These are phyloP conservation scores for Mycosphaerella arachidis DNA, from an alignment of 2,329 filamentous ascomycete species.

Conservation along the genomic window DNA sequence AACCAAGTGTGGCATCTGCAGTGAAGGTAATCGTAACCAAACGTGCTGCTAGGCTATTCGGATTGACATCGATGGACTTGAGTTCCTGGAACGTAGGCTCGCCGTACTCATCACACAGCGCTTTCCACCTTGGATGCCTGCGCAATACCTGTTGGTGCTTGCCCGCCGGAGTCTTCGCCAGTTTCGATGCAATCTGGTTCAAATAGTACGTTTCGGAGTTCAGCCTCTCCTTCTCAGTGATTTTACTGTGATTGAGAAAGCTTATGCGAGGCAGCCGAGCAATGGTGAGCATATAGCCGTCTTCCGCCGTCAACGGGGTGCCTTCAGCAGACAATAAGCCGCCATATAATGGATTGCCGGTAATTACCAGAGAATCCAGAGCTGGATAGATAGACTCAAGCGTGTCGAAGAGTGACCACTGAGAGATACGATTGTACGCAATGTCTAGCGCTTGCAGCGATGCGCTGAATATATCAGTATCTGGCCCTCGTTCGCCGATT, in stretches of 20 bases:
- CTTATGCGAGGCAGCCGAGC: constrained; percentile 66
- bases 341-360: constrained; percentile 80
- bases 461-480: constrained; percentile 2
- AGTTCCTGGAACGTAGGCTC: constrained; percentile 50
- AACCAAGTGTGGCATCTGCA: constrained; percentile 13
- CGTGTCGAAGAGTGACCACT: constrained; percentile 70
- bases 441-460: constrained; percentile 42
- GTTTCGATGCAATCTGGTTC: constrained; percentile 71
- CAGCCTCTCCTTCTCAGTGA: constrained; percentile 68
- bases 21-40: constrained; percentile 60
- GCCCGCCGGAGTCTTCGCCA: constrained; percentile 57
- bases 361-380: constrained; percentile 69
- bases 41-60: constrained; percentile 75
- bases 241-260: constrained; percentile 65
- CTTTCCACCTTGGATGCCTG: constrained; percentile 66
- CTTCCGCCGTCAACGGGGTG: constrained; percentile 56
- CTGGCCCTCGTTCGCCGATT: no score
- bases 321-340: constrained; percentile 42
- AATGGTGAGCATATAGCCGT: constrained; percentile 84
- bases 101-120: constrained; percentile 72
- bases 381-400: constrained; percentile 66
- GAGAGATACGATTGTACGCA: constrained; percentile 43
- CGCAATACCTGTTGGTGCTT: constrained; percentile 50
- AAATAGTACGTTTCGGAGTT: constrained; percentile 95
- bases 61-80: constrained; percentile 50